phyloP scores from a whole-genome alignment of 441 rosid genomes.

The Gossypium lobatum region DNA sequence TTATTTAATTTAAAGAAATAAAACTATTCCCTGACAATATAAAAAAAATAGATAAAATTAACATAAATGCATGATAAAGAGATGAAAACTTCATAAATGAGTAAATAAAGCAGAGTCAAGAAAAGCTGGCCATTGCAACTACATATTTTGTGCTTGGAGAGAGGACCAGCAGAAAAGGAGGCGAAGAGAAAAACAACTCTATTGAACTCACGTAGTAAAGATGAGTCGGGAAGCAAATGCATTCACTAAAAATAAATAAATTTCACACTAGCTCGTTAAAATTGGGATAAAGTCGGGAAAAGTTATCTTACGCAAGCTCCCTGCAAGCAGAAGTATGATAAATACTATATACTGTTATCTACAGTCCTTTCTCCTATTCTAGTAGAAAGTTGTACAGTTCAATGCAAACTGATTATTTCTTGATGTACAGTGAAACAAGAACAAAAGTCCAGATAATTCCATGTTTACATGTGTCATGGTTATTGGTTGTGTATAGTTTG shows the following conservation, averaged over 20 bases:
- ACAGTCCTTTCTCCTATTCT: not conserved
- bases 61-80: slow-evolving; percentile 1
- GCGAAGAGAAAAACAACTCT: not conserved
- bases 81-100: not conserved
- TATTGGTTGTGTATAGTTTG: not conserved
- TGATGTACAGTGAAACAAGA: not conserved
- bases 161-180: not conserved
- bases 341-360: not conserved
- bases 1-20: not conserved
- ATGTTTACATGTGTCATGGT: not conserved
- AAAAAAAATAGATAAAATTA: not conserved
- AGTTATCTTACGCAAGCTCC: not conserved
- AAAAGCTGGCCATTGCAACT: not conserved
- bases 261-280: not conserved
- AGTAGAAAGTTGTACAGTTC: not conserved
- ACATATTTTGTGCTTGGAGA: not conserved
- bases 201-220: not conserved
- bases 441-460: not conserved
- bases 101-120: not conserved
- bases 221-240: not conserved
- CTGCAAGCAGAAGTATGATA: not conserved
- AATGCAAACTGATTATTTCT: not conserved
- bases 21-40: not conserved
- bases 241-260: not conserved
- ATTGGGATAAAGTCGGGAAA: not conserved